Conservation (phyloP, 768 basidiomycete species). For the Serendipita sp. region DNA sequence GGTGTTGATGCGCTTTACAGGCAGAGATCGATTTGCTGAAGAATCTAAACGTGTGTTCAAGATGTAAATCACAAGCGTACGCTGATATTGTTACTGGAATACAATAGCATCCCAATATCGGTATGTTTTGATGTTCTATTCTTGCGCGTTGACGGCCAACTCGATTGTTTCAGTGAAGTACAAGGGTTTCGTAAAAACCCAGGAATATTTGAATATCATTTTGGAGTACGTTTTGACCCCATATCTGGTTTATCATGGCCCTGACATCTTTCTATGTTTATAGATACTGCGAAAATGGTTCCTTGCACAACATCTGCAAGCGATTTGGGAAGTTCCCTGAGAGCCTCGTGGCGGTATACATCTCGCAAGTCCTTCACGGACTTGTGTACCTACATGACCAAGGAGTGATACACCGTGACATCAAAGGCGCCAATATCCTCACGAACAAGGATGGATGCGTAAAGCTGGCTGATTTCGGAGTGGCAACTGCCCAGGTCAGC, state of each 20-base stretch:
- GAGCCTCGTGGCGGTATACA: constrained; percentile 88
- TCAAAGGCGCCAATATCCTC: constrained; percentile 97
- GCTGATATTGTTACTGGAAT: neutral
- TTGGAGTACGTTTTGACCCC: constrained; percentile 49
- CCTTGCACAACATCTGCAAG: constrained; percentile 86
- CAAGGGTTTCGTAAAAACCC: constrained; percentile 92
- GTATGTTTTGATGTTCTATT: no score
- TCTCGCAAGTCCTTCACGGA: constrained; percentile 90
- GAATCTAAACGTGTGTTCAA: constrained; percentile 66
- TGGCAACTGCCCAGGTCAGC: constrained; percentile 57
- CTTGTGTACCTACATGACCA: constrained; percentile 96
- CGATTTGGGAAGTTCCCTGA: constrained; percentile 98
- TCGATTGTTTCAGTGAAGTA: constrained; percentile 67
- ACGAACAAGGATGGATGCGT: constrained; percentile 98
- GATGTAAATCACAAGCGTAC: neutral
- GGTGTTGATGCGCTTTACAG: constrained; percentile 25
- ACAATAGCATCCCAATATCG: constrained; percentile 74
- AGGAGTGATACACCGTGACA: constrained; percentile 97
- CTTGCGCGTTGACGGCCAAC: no score
- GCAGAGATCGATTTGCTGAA: constrained; percentile 95
- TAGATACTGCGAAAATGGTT: constrained; percentile 97
- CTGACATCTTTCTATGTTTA: neutral
- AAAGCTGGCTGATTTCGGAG: constrained; percentile 98
- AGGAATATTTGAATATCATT: constrained; percentile 90
- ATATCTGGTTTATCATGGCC: neutral